Evolutionary conservation across 2,329 filamentous ascomycete species (phyloP).

Genomic region (Penicillium capsulatum): DNA sequence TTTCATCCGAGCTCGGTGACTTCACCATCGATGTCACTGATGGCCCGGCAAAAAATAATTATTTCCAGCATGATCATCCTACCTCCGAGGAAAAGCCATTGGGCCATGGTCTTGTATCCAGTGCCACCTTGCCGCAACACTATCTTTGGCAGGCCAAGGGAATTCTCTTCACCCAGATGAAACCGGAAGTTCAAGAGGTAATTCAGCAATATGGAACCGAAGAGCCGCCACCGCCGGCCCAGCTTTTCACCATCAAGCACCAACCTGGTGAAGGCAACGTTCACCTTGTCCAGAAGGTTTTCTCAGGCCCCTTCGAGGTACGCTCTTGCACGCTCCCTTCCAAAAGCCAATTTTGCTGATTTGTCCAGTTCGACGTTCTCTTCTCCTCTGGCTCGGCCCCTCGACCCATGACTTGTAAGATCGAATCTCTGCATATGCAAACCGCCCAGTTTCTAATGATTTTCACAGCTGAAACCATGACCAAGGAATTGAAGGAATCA

Average conservation of each 20-base stretch:
- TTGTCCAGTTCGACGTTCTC: slow-evolving; percentile 72
- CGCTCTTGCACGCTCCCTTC: neutral
- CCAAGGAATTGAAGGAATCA: slow-evolving; percentile 62
- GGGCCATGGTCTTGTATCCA: slow-evolving; percentile 71
- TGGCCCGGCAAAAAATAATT: slow-evolving; percentile 60
- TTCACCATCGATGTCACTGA: slow-evolving; percentile 75
- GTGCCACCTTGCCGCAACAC: slow-evolving; percentile 61
- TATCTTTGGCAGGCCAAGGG: slow-evolving; percentile 78
- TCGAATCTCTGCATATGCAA: neutral
- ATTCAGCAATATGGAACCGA: slow-evolving; percentile 58
- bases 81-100: slow-evolving; percentile 65
- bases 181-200: slow-evolving; percentile 58
- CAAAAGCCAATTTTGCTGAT: slow-evolving; percentile 10
- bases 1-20: slow-evolving; percentile 66
- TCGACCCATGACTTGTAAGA: slow-evolving; percentile 50
- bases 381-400: slow-evolving; percentile 74
- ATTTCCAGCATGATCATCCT: slow-evolving; percentile 56
- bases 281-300: slow-evolving; percentile 87
- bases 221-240: slow-evolving; percentile 73
- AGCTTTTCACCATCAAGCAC: slow-evolving; percentile 75
- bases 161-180: slow-evolving; percentile 60
- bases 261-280: slow-evolving; percentile 62
- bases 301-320: slow-evolving; percentile 75
- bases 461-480: slow-evolving; percentile 57
- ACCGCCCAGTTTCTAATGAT: slow-evolving; percentile 8